Evolutionary conservation across 495 filamentous ascomycete genomes (phyloP).

Genomic region (Aspergillus ostianus): DNA sequence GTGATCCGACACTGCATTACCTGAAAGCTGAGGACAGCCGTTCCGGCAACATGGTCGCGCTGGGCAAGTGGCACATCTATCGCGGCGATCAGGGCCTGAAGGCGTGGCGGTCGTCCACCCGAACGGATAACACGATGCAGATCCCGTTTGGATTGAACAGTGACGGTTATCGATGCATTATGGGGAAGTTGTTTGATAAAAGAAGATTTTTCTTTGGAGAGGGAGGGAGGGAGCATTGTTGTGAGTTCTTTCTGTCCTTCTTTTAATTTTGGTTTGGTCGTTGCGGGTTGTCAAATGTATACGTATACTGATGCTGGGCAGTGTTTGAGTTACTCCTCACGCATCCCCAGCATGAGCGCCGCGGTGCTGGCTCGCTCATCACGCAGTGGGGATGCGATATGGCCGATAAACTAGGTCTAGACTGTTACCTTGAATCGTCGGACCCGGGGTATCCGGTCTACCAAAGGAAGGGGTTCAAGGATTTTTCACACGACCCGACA

Average conservation of each 20-base stretch:
- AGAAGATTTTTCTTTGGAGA: background rate
- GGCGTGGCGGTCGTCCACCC: background rate
- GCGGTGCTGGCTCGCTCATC: background rate
- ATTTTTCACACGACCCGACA: background rate
- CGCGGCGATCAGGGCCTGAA: constrained; percentile 1
- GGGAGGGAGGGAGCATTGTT: constrained; percentile 1
- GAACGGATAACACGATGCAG: background rate
- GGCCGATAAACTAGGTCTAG: constrained; percentile 1
- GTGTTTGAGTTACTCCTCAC: constrained; percentile 1
- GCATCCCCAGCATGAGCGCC: background rate
- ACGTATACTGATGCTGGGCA: background rate
- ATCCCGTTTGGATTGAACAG: background rate
- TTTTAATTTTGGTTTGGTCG: background rate
- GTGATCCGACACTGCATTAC: background rate
- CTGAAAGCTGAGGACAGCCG: background rate
- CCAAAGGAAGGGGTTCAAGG: constrained; percentile 6
- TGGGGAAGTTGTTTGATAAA: constrained; percentile 4
- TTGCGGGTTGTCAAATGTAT: too few relatives aligned
- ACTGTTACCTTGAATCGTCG: constrained; percentile 1
- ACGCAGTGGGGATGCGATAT: constrained; percentile 4
- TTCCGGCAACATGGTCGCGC: background rate
- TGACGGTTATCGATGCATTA: background rate
- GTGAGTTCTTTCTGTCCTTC: background rate
- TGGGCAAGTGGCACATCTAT: constrained; percentile 3
- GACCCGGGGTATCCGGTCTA: constrained; percentile 1